These are phyloP conservation scores for Penicillium fimorum DNA, from an alignment of 495 filamentous ascomycete genomes.

Conservation along the genomic window DNA sequence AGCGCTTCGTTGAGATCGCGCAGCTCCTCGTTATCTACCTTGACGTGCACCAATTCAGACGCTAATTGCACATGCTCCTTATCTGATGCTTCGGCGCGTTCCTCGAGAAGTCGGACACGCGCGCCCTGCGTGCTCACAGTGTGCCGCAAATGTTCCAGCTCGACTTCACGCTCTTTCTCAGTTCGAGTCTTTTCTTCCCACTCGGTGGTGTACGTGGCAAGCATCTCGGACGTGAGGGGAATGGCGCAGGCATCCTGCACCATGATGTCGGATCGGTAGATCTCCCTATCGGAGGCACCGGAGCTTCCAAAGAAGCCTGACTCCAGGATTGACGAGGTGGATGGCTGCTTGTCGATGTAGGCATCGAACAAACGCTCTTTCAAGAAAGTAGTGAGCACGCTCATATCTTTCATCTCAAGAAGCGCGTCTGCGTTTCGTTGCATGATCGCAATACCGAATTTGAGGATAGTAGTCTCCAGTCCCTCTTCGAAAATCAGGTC, in stretches of 20 bases:
- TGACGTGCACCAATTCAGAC: constrained; percentile 82
- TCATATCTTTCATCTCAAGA: constrained; percentile 89
- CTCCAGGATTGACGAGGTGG: constrained; percentile 82
- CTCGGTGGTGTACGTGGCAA: constrained; percentile 76
- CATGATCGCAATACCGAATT: constrained; percentile 94
- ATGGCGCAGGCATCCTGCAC: constrained; percentile 93
- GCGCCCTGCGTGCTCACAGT: constrained; percentile 60
- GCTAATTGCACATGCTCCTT: constrained; percentile 90
- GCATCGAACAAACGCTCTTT: constrained; percentile 94
- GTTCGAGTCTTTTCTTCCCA: constrained; percentile 84
- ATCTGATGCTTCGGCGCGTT: constrained; percentile 84
- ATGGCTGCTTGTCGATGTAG: constrained; percentile 91
- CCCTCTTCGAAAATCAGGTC: constrained; percentile 96
- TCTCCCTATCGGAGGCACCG: constrained; percentile 84
- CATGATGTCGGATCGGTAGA: constrained; percentile 90
- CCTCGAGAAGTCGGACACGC: constrained; percentile 79
- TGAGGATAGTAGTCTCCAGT: constrained; percentile 82
- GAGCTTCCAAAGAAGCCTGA: constrained; percentile 96
- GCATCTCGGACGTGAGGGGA: constrained; percentile 74
- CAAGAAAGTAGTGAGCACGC: constrained; percentile 76
- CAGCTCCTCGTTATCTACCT: constrained; percentile 90
- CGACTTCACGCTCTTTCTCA: constrained; percentile 77
- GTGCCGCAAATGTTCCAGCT: constrained; percentile 73
- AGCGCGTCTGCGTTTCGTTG: constrained; percentile 80
- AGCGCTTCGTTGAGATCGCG: constrained; percentile 85